Evolutionary conservation across 2,329 filamentous ascomycete species (phyloP), one percentile per base, ranked within the genome.

Genomic region (Monosporascus sp.): DNA sequence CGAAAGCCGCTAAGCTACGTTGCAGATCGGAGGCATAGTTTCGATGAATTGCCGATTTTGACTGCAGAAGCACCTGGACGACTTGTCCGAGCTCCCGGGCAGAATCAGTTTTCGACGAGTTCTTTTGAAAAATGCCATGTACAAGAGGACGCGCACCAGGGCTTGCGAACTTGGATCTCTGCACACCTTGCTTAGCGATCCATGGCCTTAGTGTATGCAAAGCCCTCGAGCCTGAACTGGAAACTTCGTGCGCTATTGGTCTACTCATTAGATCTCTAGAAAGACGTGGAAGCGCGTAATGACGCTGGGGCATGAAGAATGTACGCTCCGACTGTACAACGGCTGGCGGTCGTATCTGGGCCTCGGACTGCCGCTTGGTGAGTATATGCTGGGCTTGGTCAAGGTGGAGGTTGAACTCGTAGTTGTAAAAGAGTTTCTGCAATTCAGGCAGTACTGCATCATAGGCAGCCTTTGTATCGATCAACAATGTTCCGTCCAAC

Each of bases 401-500:
- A 1, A 82, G 54, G 57, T 82, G 76, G 0, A 62, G 43, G 0
- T 68, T 72, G 1, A 83, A 67, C 27, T 77, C 69, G 9, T 70
- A 55, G 45, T 84, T 84, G 5, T 73, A 67, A n/a, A 69, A 74
- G 0, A 80, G 59, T 0, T 75, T 71, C 5, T 65, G 56, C 79
- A 79, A 84, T 49, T 80, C 74, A 0, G 70, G 70, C 0, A 59
- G 56, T 15, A 83, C 61, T 0, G 62, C 59, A 0, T 67, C 57
- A 1, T 80, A 38, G 3, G 77, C 78, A 11, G 64, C 55, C 0
- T 55, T 38, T 7, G 70, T 22, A 54, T 80, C 62, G 1, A 83
- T 27, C 3, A 72, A 47, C 3, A 70, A 60, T 1, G 52, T 50
- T 3, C 55, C 56, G 2, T 55, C 48, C 7, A 77, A 62, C 0